Evolutionary conservation across 2,329 filamentous ascomycete genomes (phyloP).

Genomic region (Hypoxylon rubiginosum): DNA sequence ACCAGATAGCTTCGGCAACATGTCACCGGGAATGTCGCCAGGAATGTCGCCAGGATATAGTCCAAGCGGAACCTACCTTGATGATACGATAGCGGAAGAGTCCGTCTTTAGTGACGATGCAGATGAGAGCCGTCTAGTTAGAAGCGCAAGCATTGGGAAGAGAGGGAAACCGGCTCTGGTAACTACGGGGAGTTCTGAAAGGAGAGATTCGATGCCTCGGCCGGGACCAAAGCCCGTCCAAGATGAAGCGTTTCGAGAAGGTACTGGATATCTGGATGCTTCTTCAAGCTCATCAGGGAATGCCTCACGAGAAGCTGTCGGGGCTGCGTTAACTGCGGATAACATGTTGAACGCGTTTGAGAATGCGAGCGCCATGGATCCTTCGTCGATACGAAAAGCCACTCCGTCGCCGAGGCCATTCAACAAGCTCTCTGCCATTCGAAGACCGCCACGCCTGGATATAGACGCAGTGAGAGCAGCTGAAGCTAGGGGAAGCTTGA

Average conservation of each 20-base stretch:
- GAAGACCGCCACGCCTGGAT: constrained; percentile 80
- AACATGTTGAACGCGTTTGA: constrained; percentile 65
- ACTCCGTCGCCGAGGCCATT: constrained; percentile 53
- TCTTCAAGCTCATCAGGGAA: constrained; percentile 63
- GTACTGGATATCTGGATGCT: constrained; percentile 62
- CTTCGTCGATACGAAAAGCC: constrained; percentile 50
- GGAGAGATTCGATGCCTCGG: constrained; percentile 47
- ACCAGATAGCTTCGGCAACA: constrained; percentile 74
- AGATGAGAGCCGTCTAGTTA: constrained; percentile 70
- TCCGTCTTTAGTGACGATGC: constrained; percentile 61
- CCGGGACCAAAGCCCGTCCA: constrained; percentile 57
- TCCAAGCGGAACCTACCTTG: constrained; percentile 64
- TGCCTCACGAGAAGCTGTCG: constrained; percentile 49
- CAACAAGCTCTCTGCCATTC: constrained; percentile 66
- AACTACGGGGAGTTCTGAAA: constrained; percentile 56
- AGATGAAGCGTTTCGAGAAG: constrained; percentile 56
- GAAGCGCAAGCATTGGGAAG: constrained; percentile 73
- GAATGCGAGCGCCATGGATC: constrained; percentile 62
- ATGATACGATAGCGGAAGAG: constrained; percentile 64
- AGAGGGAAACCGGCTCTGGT: constrained; percentile 70
- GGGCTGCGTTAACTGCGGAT: constrained; percentile 56
- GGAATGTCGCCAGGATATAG: constrained; percentile 59
- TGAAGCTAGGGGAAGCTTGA: constrained; percentile 88
- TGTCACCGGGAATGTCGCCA: background rate
- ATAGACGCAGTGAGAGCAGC: constrained; percentile 85